Base-by-base conservation (phyloP, 352 stramenopile species). In the Globisporangium acanthophoron region DNA sequence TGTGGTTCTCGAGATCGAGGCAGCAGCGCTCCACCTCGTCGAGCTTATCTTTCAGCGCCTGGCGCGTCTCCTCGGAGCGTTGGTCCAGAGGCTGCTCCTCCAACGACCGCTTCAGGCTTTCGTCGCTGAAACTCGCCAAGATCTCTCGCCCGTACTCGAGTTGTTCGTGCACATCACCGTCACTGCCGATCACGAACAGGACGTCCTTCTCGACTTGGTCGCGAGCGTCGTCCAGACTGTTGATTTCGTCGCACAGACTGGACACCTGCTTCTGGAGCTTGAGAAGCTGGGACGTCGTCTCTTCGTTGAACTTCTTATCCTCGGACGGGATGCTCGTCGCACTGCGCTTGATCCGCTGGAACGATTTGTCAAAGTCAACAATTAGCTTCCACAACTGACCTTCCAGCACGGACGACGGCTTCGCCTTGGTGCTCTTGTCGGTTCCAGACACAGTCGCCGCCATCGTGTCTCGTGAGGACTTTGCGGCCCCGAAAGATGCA, bases 81-180 rank as follows among this genome's bases (percentile, higher is more conserved):
- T 86, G 67, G 31, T 90, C 80, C 16, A 90, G 70, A 56, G 80
- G 80, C 48, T 90, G 80, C 47, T 84, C 75, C 62, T 90, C 78
- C 33, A 90, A 60, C 9, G 76, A 76, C 24, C 66, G 76, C 61
- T 86, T 87, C 0, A 88, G 54, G 37, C 57, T 68, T 49, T 88
- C 76, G 27, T 90, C 75, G 57, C 83, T 78, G 40, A 87, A 88
- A 39, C 80, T 88, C 5, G 66, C 62, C n/a, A 90, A 58, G 58
- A 88, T 87, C 40, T 90, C 80, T 16, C 76, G 76, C 6, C 71
- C 66, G 62, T 87, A 90, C 41, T 88, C 80, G 2, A 90, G 63
- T 54, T 90, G 80, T 37, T 90, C 78, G 54, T 90, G 80, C n/a
- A 90, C 74, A 52, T 90, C 76, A 21, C 77, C 76, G 50, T 90